A percentile compares a stretch with the other conserved stretches of the same genome.
Conservation (phyloP, 2,329 filamentous ascomycete species). For the Dactylellina leptospora region DNA sequence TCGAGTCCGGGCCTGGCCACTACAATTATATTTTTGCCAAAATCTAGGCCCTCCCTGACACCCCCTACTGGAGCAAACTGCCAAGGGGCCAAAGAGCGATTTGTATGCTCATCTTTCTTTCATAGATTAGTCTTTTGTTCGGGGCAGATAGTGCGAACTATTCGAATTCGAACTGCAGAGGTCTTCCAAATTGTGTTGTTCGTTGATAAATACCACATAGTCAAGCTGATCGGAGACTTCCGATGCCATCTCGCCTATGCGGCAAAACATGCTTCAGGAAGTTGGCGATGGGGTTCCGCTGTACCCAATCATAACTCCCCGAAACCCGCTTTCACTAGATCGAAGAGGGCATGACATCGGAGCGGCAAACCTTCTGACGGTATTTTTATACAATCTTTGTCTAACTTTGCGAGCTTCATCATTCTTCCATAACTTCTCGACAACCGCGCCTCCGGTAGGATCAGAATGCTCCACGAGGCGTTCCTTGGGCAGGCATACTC, state of each 20-base stretch:
- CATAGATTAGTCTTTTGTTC: no score
- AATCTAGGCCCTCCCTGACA: not conserved
- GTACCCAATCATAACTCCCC: conserved; percentile 42
- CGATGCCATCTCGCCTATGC: conserved; percentile 38
- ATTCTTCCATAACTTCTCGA: conserved; percentile 7
- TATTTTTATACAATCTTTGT: conserved; percentile 15
- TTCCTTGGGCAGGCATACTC: conserved; percentile 21
- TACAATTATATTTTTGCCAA: not conserved
- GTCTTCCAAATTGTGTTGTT: not conserved
- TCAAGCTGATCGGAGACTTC: conserved; percentile 30
- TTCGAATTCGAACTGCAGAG: not conserved
- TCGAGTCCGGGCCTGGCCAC: conserved; percentile 6
- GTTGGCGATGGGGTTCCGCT: conserved; percentile 27
- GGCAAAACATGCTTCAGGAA: conserved; percentile 38
- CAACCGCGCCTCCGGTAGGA: conserved; percentile 5
- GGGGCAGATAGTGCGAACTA: no score
- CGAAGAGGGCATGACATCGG: conserved; percentile 2
- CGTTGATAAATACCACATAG: conserved; percentile 16
- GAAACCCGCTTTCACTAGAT: conserved; percentile 20
- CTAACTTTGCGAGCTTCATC: not conserved
- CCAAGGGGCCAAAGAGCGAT: no score
- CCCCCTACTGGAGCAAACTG: no score
- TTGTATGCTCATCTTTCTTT: no score
- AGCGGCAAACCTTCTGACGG: conserved; percentile 9
- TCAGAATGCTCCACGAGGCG: conserved; percentile 44